Base-by-base conservation (phyloP, 352 stramenopile species). In the Globisporangium abappressorium region DNA sequence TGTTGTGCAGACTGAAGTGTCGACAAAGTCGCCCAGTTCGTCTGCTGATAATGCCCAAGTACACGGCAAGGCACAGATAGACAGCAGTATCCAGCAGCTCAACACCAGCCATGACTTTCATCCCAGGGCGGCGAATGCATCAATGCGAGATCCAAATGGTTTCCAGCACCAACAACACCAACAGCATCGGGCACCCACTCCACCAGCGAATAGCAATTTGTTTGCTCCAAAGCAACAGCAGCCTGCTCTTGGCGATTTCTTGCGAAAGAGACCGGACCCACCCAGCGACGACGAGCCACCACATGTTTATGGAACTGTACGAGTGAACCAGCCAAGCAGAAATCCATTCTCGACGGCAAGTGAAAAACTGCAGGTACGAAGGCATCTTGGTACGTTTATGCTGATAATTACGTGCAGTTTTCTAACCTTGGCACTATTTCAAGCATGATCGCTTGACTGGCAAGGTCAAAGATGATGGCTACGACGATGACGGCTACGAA, bases 311-410 rank as follows among this genome's bases (percentile, higher is more conserved):
- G 58, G 58, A 20, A 28, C 11, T 15, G 20, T 33, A 15, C 34
- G 80, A 62, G 68, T 43, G 26, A 62, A 64, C 3, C 24, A 30
- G 20, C 34, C 57, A 14, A 65, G 22, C 11, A 47, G 67, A 11
- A 93, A 87, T 57, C 79, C 85, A 1, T 95, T 95, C 65, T 74
- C 86, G 46, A 95, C 87, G 9, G 87, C 87, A 49, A 74, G 78
- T 2, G 79, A 93, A 62, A 85, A 80, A 62, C 75, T 95, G 3
- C 78, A 89, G 69, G 84, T 92, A 34, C 4, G 54, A 34, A 14
- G 9, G 57, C 22, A 49, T 36, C 41, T 46, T 34, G 9, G 5
- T 33, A 59, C 12, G 8, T 20, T 41, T 5, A 60, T 28, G 41
- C 2, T 34, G 15, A 59, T 11, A 41, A 18, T 51, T 22, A 8